Conservation (phyloP, 2,329 filamentous ascomycete genomes). For the Aspergillaceae sp. region DNA sequence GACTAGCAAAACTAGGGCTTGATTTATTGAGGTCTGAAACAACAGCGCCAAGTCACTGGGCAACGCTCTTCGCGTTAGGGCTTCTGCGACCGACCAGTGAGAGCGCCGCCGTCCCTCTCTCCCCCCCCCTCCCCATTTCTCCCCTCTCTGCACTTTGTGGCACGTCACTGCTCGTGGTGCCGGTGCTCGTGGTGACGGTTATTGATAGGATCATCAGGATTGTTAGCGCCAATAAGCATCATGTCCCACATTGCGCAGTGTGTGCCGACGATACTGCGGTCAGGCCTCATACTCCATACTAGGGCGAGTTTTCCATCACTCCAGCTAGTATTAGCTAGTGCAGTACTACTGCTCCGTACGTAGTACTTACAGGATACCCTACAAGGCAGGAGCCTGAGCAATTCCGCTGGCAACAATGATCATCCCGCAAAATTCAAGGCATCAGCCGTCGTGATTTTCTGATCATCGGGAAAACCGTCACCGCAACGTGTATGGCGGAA, state of each 20-base stretch:
- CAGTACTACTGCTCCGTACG: too few species aligned
- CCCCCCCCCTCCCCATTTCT: neutral
- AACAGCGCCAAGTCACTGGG: neutral
- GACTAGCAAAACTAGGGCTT: neutral
- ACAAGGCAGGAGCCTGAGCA: neutral
- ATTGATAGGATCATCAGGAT: slow-evolving; percentile 14
- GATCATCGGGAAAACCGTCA: too few species aligned
- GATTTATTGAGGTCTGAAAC: neutral
- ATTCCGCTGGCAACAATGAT: too few species aligned
- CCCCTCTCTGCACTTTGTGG: neutral
- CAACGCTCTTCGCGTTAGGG: neutral
- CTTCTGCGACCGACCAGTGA: neutral
- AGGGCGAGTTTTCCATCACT: neutral
- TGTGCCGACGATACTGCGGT: neutral
- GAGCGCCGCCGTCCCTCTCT: too few species aligned
- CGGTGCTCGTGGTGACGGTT: slow-evolving; percentile 4
- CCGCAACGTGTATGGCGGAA: too few species aligned
- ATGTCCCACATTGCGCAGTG: neutral
- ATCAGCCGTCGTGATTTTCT: too few species aligned
- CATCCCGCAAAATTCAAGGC: too few species aligned
- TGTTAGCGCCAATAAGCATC: slow-evolving; percentile 8
- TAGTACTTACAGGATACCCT: neutral
- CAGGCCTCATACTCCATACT: neutral
- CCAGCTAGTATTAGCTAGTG: too few species aligned
- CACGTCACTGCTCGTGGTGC: neutral